Conservation (phyloP, 164 flowering plant species). For the Euptelea pleiosperma region DNA sequence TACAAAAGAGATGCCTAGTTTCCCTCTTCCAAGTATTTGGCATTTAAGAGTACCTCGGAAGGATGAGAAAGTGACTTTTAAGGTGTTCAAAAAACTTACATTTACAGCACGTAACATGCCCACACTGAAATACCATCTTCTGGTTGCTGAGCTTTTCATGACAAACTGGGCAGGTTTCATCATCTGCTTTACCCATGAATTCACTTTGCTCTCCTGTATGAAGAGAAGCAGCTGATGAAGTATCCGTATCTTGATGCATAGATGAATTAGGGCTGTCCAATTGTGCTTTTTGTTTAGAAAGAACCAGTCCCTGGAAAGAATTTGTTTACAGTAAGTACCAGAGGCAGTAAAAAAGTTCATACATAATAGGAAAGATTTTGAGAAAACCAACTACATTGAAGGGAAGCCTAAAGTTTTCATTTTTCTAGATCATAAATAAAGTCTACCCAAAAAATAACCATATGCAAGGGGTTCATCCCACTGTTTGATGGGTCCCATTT, state of each 20-base stretch:
- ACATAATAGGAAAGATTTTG: background rate
- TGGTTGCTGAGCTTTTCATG: constrained; percentile 70
- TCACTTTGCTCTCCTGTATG: constrained; percentile 26
- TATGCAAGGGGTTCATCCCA: too few relatives aligned
- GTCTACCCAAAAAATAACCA: too few relatives aligned
- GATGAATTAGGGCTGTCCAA: constrained; percentile 29
- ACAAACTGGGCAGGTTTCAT: constrained; percentile 85
- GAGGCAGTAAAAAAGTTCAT: constrained; percentile 5
- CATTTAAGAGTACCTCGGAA: background rate
- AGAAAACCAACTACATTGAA: background rate
- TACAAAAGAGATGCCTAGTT: background rate
- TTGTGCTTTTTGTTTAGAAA: constrained; percentile 45
- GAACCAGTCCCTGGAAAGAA: constrained; percentile 65
- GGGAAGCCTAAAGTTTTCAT: too few relatives aligned
- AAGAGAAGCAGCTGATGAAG: constrained; percentile 13
- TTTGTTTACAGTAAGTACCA: constrained; percentile 1
- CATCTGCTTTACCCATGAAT: constrained; percentile 28
- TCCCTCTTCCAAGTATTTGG: constrained; percentile 1
- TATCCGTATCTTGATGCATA: constrained; percentile 28
- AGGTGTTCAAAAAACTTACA: constrained; percentile 49
- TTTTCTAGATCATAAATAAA: constrained; percentile 29
- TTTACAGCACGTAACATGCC: constrained; percentile 87
- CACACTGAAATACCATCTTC: constrained; percentile 96
- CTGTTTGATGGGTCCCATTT: too few relatives aligned
- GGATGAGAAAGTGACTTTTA: background rate